A percentile compares a stretch with the other conserved stretches of the same genome.
Evolutionary conservation across 306 rosid species (phyloP).

Genomic region (Comarum palustre): DNA sequence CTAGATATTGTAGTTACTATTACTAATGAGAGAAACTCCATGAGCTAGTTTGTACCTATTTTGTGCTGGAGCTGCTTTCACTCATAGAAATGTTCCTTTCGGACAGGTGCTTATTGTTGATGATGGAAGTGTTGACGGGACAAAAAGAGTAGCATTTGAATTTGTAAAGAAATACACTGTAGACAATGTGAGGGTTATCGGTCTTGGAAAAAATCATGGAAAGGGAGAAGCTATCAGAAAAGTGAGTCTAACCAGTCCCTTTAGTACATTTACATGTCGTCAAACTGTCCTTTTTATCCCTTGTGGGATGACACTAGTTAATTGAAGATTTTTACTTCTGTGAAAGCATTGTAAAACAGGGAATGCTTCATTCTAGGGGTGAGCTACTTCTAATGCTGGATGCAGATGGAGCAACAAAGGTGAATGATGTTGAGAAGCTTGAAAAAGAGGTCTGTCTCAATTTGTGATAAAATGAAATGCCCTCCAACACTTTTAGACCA

Average conservation of each 20-base stretch:
- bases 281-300: slow-evolving; percentile 9
- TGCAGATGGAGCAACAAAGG: slow-evolving; percentile 97
- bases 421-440: slow-evolving; percentile 82
- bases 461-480: not conserved
- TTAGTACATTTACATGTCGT: slow-evolving; percentile 8
- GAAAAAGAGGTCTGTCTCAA: slow-evolving; percentile 66
- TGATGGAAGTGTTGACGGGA: slow-evolving; percentile 90
- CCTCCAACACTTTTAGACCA: not conserved
- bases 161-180: slow-evolving; percentile 73
- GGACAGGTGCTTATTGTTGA: slow-evolving; percentile 79
- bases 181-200: slow-evolving; percentile 79
- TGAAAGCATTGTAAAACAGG: slow-evolving; percentile 92
- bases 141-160: slow-evolving; percentile 81
- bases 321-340: slow-evolving; percentile 63
- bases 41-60: not conserved
- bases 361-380: slow-evolving; percentile 98
- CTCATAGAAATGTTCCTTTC: slow-evolving; percentile 25
- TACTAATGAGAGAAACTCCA: not conserved
- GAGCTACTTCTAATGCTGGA: slow-evolving; percentile 92
- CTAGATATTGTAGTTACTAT: not conserved
- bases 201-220: slow-evolving; percentile 88
- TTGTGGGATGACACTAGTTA: slow-evolving; percentile 31
- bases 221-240: slow-evolving; percentile 98
- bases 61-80: not conserved
- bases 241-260: slow-evolving; percentile 61